Evolutionary conservation across 306 rosid species (phyloP), one percentile per base, ranked within the genome.

Genomic region (Abrus precatorius): DNA sequence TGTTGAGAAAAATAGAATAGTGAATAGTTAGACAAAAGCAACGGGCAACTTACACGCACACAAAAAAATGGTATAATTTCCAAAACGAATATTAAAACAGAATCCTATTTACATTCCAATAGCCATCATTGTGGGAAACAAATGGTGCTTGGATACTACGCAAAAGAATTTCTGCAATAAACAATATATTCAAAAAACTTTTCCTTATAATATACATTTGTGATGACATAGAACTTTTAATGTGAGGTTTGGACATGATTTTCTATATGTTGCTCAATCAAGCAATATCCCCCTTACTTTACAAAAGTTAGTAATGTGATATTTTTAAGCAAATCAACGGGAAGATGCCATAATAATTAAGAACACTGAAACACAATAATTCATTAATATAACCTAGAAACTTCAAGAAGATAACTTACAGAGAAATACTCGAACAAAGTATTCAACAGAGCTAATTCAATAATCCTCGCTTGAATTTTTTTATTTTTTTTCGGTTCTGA

Each of bases 91-190:
- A 20, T 0, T 20, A 20, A 20, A 20, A 20, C 20, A 20, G 20
- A 20, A 20, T 20, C 20, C 20, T 20, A 20, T 20, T 20, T 20
- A 20, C 20, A 20, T 20, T 20, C 20, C 20, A 20, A 20, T 20
- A 20, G 20, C 20, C 20, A 20, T 20, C 20, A 20, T 20, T 20
- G 20, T 20, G 20, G 20, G 20, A 20, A 20, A 20, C 20, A 20
- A 20, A 20, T 20, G 20, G 20, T 20, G 20, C 20, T 20, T 20
- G 20, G 20, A 84, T 91, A 59, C 90, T 87, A 40, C 29, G 77
- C 65, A 95, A 33, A 85, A 89, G 91, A 73, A 89, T 68, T 72
- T 95, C 99, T 94, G 93, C 74, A 38, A 65, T 32, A 53, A 9
- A 80, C 20, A 20, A 20, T 20, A 20, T 20, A 20, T 20, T 20